Percentiles rank a stretch among this genome's conserved stretches.
phyloP scores from a whole-genome alignment of 345 rosid species.

The Dimocarpus longan region DNA sequence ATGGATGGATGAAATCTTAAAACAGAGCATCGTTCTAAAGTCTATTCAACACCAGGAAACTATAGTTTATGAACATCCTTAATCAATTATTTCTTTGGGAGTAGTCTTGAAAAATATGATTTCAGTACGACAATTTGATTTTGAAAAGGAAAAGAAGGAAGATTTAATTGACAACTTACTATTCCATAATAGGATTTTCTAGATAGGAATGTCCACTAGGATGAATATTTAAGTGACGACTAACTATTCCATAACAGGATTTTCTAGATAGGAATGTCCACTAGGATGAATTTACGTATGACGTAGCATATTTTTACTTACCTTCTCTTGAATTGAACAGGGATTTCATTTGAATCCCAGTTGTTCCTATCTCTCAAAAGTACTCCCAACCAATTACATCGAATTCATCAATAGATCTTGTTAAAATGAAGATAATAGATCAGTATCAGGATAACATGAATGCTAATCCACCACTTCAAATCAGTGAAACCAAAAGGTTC shows the following conservation, averaged over 20 bases:
- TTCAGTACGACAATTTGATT: background rate
- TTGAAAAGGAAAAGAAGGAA: background rate
- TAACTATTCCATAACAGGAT: background rate
- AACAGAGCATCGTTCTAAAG: background rate
- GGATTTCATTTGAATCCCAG: background rate
- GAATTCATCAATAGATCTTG: background rate
- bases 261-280: background rate
- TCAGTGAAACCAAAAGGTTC: background rate
- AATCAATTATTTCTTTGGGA: background rate
- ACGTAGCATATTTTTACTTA: background rate
- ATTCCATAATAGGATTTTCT: background rate
- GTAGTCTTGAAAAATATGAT: background rate
- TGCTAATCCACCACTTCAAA: background rate
- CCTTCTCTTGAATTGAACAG: background rate
- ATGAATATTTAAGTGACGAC: background rate
- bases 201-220: background rate
- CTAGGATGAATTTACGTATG: background rate
- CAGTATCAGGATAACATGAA: background rate
- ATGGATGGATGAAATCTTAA: background rate
- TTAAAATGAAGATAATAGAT: background rate
- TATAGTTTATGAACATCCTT: background rate
- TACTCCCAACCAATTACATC: background rate
- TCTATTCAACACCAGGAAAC: background rate
- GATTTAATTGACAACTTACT: constrained; percentile 4
- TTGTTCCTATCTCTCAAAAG: background rate